Evolutionary conservation across 2,329 filamentous ascomycete genomes (phyloP).

Genomic region (Fusarium sp.): DNA sequence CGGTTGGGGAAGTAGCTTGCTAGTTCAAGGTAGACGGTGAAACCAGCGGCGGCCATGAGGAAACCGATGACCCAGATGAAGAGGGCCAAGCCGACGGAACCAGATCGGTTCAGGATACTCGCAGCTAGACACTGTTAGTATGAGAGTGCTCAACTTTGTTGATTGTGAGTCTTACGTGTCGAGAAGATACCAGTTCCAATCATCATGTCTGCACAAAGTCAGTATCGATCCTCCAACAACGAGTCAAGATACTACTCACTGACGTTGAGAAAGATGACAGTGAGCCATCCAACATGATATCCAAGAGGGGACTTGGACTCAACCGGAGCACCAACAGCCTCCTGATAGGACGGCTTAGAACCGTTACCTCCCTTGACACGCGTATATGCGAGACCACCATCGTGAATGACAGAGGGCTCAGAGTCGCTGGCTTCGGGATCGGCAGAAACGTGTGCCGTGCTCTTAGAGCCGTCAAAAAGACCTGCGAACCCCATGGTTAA

Average conservation of each 20-base stretch:
- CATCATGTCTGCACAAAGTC: constrained; percentile 58
- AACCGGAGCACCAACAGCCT: constrained; percentile 70
- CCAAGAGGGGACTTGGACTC: constrained; percentile 68
- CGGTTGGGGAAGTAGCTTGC: constrained; percentile 74
- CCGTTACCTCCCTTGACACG: constrained; percentile 58
- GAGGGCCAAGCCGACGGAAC: constrained; percentile 70
- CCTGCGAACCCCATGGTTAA: constrained; percentile 19
- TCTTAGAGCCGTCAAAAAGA: constrained; percentile 18
- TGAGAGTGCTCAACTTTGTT: too few relatives aligned
- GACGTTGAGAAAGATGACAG: constrained; percentile 69
- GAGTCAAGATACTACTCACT: constrained; percentile 34
- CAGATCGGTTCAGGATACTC: constrained; percentile 66
- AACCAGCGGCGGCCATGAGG: constrained; percentile 64
- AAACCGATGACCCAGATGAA: constrained; percentile 74
- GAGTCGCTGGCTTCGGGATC: constrained; percentile 22
- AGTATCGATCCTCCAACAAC: neutral
- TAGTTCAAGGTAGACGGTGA: constrained; percentile 71
- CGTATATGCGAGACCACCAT: constrained; percentile 33
- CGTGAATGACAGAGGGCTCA: constrained; percentile 22
- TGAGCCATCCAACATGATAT: constrained; percentile 66
- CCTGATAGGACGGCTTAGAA: constrained; percentile 64
- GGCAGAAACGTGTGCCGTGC: neutral
- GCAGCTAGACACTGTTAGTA: neutral
- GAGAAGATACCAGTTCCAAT: constrained; percentile 72
- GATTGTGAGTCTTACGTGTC: constrained; percentile 58